phyloP scores from a whole-genome alignment of 331 rosid genomes.

The Arachis monticola region DNA sequence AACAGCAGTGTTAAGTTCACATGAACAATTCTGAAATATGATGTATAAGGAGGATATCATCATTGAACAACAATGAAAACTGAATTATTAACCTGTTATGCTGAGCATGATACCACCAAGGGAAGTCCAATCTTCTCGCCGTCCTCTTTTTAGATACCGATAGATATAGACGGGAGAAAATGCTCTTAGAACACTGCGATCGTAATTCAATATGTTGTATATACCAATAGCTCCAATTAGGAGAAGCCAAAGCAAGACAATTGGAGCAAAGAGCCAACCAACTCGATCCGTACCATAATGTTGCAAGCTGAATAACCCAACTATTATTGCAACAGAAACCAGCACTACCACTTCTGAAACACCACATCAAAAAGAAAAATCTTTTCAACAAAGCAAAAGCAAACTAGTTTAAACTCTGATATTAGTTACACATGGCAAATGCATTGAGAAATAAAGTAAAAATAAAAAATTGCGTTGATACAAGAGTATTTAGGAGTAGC shows the following conservation, averaged over 20 bases:
- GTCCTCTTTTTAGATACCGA: constrained; percentile 71
- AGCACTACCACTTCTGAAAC: constrained; percentile 78
- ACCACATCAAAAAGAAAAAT: constrained; percentile 2
- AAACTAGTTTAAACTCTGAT: not conserved
- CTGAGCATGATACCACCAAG: constrained; percentile 97
- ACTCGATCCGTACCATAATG: constrained; percentile 95
- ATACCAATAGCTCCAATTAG: constrained; percentile 91
- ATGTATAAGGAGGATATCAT: not conserved
- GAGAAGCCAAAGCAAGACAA: constrained; percentile 93
- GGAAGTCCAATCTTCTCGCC: constrained; percentile 77
- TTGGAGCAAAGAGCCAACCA: constrained; percentile 98
- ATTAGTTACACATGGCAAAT: constrained; percentile 8
- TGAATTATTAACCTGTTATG: constrained; percentile 72
- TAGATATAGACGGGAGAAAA: constrained; percentile 76
- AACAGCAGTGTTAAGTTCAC: constrained; percentile 34
- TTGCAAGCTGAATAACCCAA: constrained; percentile 91
- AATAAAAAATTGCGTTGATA: not conserved
- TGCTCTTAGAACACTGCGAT: constrained; percentile 70
- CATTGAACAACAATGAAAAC: constrained; percentile 15
- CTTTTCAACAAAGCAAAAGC: constrained; percentile 16
- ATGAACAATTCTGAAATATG: constrained; percentile 22
- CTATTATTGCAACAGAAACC: constrained; percentile 81
- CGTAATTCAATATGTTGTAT: constrained; percentile 77
- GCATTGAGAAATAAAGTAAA: not conserved
- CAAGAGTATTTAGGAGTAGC: constrained; percentile 22